Evolutionary conservation across 768 basidiomycete genomes (phyloP), one percentile per base, ranked within the genome.

Genomic region (Galerina sulciceps): DNA sequence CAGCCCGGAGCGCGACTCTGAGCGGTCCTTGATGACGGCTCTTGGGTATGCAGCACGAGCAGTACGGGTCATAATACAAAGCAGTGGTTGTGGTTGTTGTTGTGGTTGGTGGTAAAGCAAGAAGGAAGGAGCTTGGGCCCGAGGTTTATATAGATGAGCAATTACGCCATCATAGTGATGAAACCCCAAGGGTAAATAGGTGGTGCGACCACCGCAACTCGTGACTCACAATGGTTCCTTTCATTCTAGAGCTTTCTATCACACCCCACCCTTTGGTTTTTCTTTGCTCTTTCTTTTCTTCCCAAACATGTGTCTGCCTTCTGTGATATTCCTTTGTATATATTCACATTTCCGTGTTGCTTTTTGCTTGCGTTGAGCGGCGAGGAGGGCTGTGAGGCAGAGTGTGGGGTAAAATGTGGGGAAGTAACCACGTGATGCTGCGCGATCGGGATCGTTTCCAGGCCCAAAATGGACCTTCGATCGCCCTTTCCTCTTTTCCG

Each of bases 21-120:
- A 90, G 67, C 91, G 89, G 76, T 94, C 91, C 76, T 84, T 88
- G 61, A 82, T 60, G 66, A 91, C 74, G 45, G 91, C 92, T 59
- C 86, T 85, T 50, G 88, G 90, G 70, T 82, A 88, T 43, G 82
- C 69, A 56, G 91, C 80, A 66, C 91, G 90, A 63, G 81, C 86
- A 52, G 91, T 93, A 67, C 91, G 90, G 58, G 91, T 93, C 91
- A 93, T 93, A 70, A 41, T 78, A 44, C 26, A 42, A 26, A 59
- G 26, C 50, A 40, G 49, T 43, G 15, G 51, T 64, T 41, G 61
- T 57, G 55, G 59, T 51, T 42, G 55, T 61, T 51, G 31, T 17
- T 35, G 48, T 52, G 50, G 59, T 48, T 36, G 55, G 53, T 17
- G 47, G 46, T 36, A 26, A 14, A 37, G 52, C 22, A 63, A 35